phyloP scores from a whole-genome alignment of 2,329 filamentous ascomycete genomes.

The Zelopaecilomyces penicillatus region DNA sequence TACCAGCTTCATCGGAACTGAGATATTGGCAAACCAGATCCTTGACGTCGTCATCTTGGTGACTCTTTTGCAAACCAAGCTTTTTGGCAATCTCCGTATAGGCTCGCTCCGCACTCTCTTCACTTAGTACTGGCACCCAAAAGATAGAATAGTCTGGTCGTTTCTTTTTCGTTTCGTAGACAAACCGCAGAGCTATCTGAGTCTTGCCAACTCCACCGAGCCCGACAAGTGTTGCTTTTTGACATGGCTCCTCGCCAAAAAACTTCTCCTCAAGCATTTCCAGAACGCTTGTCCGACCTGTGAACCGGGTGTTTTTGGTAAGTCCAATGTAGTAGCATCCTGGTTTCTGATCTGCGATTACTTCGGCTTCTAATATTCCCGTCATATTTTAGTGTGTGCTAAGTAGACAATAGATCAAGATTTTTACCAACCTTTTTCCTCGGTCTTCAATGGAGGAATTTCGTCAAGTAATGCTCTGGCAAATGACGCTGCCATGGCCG shows the following conservation, averaged over 20 bases:
- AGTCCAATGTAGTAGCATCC: slow-evolving; percentile 8
- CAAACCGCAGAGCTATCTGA: slow-evolving; percentile 26
- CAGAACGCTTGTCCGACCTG: slow-evolving; percentile 13
- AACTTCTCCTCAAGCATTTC: slow-evolving; percentile 7
- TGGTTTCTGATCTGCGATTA: neutral
- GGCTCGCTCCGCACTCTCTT: slow-evolving; percentile 23
- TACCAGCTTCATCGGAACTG: slow-evolving; percentile 15
- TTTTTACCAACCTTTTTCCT: neutral
- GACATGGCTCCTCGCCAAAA: slow-evolving; percentile 13
- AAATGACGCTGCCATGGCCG: slow-evolving; percentile 1
- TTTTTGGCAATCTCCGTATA: slow-evolving; percentile 24
- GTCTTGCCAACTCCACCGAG: slow-evolving; percentile 28
- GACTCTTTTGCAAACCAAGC: slow-evolving; percentile 19
- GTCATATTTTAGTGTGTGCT: neutral
- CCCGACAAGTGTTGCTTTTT: slow-evolving; percentile 18
- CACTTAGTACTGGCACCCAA: slow-evolving; percentile 27
- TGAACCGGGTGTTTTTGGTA: slow-evolving; percentile 12
- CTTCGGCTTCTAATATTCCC: too few species aligned
- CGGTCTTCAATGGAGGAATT: neutral
- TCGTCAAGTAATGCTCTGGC: slow-evolving; percentile 1
- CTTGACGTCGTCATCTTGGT: slow-evolving; percentile 27
- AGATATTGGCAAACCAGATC: slow-evolving; percentile 26
- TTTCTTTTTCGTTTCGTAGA: slow-evolving; percentile 17
- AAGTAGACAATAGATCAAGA: neutral
- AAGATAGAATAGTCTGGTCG: slow-evolving; percentile 29